Evolutionary conservation across 164 flowering plant species (phyloP).

Genomic region (Nymphaea thermarum): DNA sequence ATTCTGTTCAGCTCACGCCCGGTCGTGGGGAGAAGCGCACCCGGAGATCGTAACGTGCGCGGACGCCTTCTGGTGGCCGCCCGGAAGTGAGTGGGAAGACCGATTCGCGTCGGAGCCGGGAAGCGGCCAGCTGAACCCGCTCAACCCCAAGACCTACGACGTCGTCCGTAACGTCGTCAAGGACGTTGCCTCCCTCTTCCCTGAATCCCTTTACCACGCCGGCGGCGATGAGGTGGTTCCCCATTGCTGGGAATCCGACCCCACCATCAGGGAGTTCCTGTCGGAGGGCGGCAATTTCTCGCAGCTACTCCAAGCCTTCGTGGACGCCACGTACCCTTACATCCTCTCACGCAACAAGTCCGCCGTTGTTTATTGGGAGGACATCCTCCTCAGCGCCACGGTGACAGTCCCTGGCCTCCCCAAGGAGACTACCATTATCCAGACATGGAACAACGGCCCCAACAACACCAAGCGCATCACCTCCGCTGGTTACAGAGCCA

Average conservation of each 20-base stretch:
- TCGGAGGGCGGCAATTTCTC: slow-evolving; percentile 49
- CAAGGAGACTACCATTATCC: slow-evolving; percentile 41
- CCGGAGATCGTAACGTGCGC: slow-evolving; percentile 89
- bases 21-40: slow-evolving; percentile 87
- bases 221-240: slow-evolving; percentile 83
- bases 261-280: slow-evolving; percentile 35
- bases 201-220: slow-evolving; percentile 66
- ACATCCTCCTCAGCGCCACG: slow-evolving; percentile 40
- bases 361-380: slow-evolving; percentile 73
- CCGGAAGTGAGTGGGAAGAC: slow-evolving; percentile 42
- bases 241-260: slow-evolving; percentile 78
- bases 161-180: slow-evolving; percentile 45
- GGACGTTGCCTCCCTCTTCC: slow-evolving; percentile 51
- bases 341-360: slow-evolving; percentile 54
- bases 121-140: slow-evolving; percentile 87
- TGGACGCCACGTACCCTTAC: slow-evolving; percentile 56
- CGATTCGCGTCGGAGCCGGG: slow-evolving; percentile 83
- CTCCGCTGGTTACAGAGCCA: slow-evolving; percentile 58
- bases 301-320: slow-evolving; percentile 54
- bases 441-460: slow-evolving; percentile 84
- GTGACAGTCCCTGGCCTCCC: slow-evolving; percentile 43
- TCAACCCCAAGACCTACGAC: slow-evolving; percentile 63
- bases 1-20: slow-evolving; percentile 64
- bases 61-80: slow-evolving; percentile 84
- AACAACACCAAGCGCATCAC: slow-evolving; percentile 61